A percentile compares a stretch with the other conserved stretches of the same genome.
phyloP scores from a whole-genome alignment of 2,329 filamentous ascomycete genomes.

The Xylariaceae sp. region DNA sequence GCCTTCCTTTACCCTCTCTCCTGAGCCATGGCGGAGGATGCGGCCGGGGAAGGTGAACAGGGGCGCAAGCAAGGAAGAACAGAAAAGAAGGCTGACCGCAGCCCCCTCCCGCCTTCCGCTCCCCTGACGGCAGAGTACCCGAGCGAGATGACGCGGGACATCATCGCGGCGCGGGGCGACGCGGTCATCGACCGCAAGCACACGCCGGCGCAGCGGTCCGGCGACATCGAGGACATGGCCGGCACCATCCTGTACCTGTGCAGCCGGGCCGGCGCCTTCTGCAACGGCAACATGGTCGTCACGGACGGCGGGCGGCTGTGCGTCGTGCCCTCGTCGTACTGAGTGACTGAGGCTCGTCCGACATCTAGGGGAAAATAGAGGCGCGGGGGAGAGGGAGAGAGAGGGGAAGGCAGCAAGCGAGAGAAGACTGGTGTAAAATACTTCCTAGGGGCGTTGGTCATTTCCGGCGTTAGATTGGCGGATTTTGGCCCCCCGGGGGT shows the following conservation, averaged over 20 bases:
- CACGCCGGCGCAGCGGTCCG: conserved; percentile 15
- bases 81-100: conserved; percentile 1
- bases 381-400: too few species aligned
- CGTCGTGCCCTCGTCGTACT: conserved; percentile 16
- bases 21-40: neutral
- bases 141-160: conserved; percentile 34
- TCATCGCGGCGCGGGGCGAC: conserved; percentile 18
- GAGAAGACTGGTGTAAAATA: too few species aligned
- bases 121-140: conserved; percentile 29
- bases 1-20: too few species aligned
- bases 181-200: conserved; percentile 16
- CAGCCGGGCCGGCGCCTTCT: conserved; percentile 41
- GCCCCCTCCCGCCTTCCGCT: neutral
- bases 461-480: too few species aligned
- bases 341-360: too few species aligned
- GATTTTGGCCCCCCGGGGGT: too few species aligned
- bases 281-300: conserved; percentile 45
- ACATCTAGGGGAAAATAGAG: too few species aligned
- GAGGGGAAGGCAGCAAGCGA: too few species aligned
- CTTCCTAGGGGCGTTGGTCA: too few species aligned
- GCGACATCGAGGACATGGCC: conserved; percentile 41
- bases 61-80: neutral
- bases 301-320: conserved; percentile 43
- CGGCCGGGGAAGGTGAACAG: neutral
- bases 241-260: conserved; percentile 45